Conservation (phyloP, 2,329 filamentous ascomycete genomes). For the Tolypocladium pustulatum region DNA sequence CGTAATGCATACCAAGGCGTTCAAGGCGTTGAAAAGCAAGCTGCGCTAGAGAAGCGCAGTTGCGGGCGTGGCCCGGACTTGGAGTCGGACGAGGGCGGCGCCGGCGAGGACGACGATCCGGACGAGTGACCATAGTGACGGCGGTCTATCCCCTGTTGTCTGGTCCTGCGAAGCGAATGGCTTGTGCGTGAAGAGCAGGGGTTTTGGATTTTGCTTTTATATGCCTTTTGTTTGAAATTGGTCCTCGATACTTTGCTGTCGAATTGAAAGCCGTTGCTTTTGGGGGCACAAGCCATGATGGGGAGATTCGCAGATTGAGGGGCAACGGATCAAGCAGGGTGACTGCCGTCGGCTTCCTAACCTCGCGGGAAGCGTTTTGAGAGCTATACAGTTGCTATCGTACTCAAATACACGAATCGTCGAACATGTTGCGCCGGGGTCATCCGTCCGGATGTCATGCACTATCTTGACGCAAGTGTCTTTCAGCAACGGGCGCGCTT, state of each 20-base stretch:
- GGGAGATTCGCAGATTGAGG: slow-evolving; percentile 37
- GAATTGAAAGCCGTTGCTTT: background rate
- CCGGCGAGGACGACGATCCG: slow-evolving; percentile 55
- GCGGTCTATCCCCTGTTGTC: slow-evolving; percentile 58
- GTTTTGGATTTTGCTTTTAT: slow-evolving; percentile 2
- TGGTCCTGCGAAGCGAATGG: slow-evolving; percentile 39
- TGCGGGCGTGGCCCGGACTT: slow-evolving; percentile 18
- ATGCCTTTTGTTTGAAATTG: background rate
- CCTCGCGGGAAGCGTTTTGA: slow-evolving; percentile 23
- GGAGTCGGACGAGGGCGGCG: slow-evolving; percentile 34
- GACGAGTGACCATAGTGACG: slow-evolving; percentile 49
- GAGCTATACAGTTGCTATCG: background rate
- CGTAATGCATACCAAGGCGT: slow-evolving; percentile 30
- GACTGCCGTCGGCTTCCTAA: slow-evolving; percentile 41
- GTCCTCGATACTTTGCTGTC: background rate
- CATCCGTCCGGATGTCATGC: background rate
- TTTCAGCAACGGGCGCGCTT: background rate
- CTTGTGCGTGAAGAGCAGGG: slow-evolving; percentile 3
- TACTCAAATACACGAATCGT: slow-evolving; percentile 5
- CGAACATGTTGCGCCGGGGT: background rate
- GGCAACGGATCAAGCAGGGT: slow-evolving; percentile 53
- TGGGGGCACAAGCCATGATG: background rate
- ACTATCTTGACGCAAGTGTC: background rate
- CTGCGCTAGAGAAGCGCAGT: slow-evolving; percentile 16
- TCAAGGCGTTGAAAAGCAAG: slow-evolving; percentile 43